phyloP scores from a whole-genome alignment of 176 grass and related monocot species.

The Cymbopogon citratus region DNA sequence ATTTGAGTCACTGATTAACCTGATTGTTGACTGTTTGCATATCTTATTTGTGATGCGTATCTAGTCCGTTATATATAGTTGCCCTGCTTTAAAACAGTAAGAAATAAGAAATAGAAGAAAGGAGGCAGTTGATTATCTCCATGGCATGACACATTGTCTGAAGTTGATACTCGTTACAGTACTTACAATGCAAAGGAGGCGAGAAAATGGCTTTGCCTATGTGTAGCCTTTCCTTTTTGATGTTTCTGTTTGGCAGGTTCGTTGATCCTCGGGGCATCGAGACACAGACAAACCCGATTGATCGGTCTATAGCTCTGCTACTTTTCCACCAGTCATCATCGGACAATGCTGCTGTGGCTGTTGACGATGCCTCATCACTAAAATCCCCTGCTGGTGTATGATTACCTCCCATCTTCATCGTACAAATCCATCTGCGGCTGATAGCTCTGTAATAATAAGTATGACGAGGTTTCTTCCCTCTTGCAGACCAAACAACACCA shows the following conservation, averaged over 20 bases:
- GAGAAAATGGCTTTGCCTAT: neutral
- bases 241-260: slow-evolving; percentile 47
- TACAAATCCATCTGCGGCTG: neutral
- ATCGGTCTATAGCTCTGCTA: slow-evolving; percentile 78
- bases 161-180: neutral
- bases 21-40: neutral
- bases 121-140: neutral
- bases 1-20: neutral
- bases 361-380: slow-evolving; percentile 33
- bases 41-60: neutral
- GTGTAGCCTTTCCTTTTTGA: slow-evolving; percentile 21
- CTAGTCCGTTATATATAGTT: neutral
- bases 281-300: slow-evolving; percentile 85
- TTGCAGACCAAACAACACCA: slow-evolving; percentile 38
- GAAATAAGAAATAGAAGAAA: neutral
- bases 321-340: slow-evolving; percentile 66
- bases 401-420: neutral
- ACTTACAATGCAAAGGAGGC: neutral
- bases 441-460: neutral
- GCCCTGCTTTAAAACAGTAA: neutral
- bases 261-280: slow-evolving; percentile 45
- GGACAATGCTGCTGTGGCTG: slow-evolving; percentile 17
- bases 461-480: neutral
- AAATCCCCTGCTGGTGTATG: slow-evolving; percentile 44
- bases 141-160: neutral